These are phyloP conservation scores for Bolboschoenoplectus hybrid DNA, from an alignment of 202 grass and related monocot species.

Conservation along the genomic window DNA sequence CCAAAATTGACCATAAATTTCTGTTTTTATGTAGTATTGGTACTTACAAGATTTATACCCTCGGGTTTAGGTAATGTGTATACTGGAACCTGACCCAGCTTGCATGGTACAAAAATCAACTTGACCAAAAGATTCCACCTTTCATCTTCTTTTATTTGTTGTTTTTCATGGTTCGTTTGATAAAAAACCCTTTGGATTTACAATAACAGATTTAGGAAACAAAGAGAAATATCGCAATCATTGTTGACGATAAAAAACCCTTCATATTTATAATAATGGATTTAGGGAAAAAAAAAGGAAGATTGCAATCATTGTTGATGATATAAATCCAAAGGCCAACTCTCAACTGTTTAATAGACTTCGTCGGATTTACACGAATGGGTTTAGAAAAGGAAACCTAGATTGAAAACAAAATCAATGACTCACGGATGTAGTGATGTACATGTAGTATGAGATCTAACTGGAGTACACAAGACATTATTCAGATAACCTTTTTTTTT, in stretches of 20 bases:
- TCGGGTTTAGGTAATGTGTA: neutral
- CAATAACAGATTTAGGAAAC: too few relatives aligned
- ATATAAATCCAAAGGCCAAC: neutral
- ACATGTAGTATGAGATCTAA: neutral
- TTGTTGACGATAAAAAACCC: neutral
- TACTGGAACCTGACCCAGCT: neutral
- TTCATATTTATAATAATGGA: neutral
- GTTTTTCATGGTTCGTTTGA: too few relatives aligned
- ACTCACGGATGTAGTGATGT: neutral
- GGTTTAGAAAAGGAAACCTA: neutral
- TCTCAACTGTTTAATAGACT: neutral
- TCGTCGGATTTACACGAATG: neutral
- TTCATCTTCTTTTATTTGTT: too few relatives aligned
- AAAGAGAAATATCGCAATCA: neutral
- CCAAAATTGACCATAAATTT: neutral
- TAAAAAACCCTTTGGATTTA: too few relatives aligned
- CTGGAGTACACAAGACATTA: neutral
- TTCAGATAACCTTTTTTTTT: neutral
- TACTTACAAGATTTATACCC: neutral
- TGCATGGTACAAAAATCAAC: too few relatives aligned
- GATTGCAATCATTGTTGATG: neutral
- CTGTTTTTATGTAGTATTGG: neutral
- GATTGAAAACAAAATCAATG: neutral
- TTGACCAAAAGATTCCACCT: too few relatives aligned
- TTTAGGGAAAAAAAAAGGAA: neutral